These are phyloP conservation scores for Gilbertella persicaria DNA, from an alignment of 371 early-diverging fungal genomes.

Conservation along the genomic window DNA sequence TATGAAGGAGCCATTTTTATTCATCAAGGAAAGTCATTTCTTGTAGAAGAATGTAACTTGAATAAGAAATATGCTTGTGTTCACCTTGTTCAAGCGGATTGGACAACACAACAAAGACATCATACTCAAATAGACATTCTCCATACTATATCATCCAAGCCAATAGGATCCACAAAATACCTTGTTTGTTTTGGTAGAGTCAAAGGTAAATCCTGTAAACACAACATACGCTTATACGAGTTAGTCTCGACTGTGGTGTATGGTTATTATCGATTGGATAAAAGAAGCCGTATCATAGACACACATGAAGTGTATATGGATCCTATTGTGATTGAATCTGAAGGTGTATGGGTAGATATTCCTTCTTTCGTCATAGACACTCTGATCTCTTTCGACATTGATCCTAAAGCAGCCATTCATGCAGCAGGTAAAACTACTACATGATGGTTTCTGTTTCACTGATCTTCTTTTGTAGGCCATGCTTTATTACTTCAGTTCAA, in stretches of 20 bases:
- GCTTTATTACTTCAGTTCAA: too few relatives aligned
- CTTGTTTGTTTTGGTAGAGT: conserved; percentile 36
- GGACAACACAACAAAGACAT: conserved; percentile 57
- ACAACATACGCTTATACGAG: too few relatives aligned
- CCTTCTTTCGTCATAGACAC: conserved; percentile 22
- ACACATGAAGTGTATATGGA: conserved; percentile 52
- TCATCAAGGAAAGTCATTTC: conserved; percentile 59
- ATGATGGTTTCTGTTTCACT: background rate
- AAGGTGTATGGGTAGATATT: conserved; percentile 49
- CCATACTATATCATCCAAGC: conserved; percentile 23
- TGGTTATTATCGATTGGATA: conserved; percentile 60
- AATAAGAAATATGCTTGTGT: conserved; percentile 52
- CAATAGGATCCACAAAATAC: conserved; percentile 14
- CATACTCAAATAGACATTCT: conserved; percentile 54
- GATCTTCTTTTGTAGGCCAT: conserved; percentile 30
- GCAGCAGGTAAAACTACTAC: conserved; percentile 34
- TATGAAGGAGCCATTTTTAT: conserved; percentile 67
- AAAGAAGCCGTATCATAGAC: conserved; percentile 42
- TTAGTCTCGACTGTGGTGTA: conserved; percentile 57
- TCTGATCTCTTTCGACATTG: conserved; percentile 27
- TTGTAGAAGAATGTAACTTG: conserved; percentile 58
- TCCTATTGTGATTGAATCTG: conserved; percentile 37
- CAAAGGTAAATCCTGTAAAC: conserved; percentile 23
- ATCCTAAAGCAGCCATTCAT: conserved; percentile 51
- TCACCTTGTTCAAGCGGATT: conserved; percentile 46